Conservation (phyloP, 495 filamentous ascomycete species). For the Usnea hakonensis region DNA sequence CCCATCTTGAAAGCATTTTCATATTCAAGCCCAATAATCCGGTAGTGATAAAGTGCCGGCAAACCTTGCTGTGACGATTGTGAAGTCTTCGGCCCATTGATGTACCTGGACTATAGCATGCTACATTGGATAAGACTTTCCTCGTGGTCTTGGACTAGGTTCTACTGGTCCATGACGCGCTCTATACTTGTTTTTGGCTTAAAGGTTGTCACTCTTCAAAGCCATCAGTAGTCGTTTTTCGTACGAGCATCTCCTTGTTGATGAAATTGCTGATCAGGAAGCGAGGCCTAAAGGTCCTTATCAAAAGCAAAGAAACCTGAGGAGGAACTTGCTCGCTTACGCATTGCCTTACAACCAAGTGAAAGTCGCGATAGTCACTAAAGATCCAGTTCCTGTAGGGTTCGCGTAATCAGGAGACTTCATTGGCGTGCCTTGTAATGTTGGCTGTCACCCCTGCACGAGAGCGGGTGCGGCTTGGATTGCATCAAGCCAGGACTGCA, state of each 20-base stretch:
- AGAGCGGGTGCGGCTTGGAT: not conserved
- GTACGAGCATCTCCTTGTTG: constrained; percentile 36
- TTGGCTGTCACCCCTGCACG: not conserved
- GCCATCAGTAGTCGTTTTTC: constrained; percentile 29
- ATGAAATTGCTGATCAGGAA: constrained; percentile 42
- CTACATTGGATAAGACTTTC: constrained; percentile 34
- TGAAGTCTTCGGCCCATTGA: not conserved
- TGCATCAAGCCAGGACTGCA: constrained; percentile 21
- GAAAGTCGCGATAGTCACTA: constrained; percentile 43
- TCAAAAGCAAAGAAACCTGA: not conserved
- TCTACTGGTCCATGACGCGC: constrained; percentile 32
- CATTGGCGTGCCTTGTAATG: constrained; percentile 23
- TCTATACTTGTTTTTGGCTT: constrained; percentile 42
- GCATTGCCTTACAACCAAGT: constrained; percentile 41
- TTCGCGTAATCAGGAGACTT: constrained; percentile 39
- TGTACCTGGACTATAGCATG: constrained; percentile 43
- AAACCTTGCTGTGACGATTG: not conserved
- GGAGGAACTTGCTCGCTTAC: constrained; percentile 25
- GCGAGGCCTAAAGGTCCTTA: constrained; percentile 28
- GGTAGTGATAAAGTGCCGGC: not conserved
- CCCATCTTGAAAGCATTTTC: not conserved
- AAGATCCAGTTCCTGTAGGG: constrained; percentile 40
- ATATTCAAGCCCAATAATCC: not conserved
- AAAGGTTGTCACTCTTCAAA: constrained; percentile 30
- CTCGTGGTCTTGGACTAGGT: constrained; percentile 31